Evolutionary conservation across 495 filamentous ascomycete genomes (phyloP).

Genomic region (Hyaloscypha hepaticicola): DNA sequence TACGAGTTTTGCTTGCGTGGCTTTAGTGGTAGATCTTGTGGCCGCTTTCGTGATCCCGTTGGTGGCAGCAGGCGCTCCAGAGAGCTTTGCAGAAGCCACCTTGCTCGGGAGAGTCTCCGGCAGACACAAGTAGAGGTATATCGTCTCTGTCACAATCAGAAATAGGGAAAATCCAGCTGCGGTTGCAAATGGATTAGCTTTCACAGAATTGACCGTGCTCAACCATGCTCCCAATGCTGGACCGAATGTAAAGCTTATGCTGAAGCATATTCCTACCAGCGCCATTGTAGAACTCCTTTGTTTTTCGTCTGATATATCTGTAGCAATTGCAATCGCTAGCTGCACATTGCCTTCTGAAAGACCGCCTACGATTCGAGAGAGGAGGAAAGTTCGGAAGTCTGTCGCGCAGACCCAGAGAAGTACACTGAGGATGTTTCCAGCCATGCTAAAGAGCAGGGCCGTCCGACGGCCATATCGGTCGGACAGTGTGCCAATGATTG

Average conservation of each 20-base stretch:
- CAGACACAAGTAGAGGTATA: conserved; percentile 81
- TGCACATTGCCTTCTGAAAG: conserved; percentile 97
- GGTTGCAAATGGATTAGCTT: conserved; percentile 88
- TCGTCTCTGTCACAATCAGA: conserved; percentile 80
- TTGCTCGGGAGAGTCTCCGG: conserved; percentile 81
- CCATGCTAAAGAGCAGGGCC: conserved; percentile 89
- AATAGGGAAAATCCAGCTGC: conserved; percentile 82
- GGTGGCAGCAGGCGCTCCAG: conserved; percentile 21
- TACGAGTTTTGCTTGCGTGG: conserved; percentile 15
- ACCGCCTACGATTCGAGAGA: conserved; percentile 86
- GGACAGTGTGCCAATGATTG: conserved; percentile 83
- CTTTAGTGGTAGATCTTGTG: background rate
- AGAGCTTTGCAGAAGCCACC: conserved; percentile 29
- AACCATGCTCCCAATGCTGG: conserved; percentile 87
- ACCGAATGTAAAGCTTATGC: conserved; percentile 94
- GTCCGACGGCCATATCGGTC: conserved; percentile 86
- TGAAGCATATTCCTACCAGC: conserved; percentile 93
- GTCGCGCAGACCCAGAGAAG: conserved; percentile 82
- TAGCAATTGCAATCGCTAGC: conserved; percentile 93
- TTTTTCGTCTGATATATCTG: conserved; percentile 84
- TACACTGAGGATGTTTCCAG: conserved; percentile 90
- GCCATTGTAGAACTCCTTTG: conserved; percentile 90
- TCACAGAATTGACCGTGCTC: conserved; percentile 68
- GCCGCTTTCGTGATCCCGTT: conserved; percentile 33
- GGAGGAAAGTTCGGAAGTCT: conserved; percentile 94